Percentiles rank a stretch among this genome's conserved stretches.
These are phyloP conservation scores for Apiospora saccharicola DNA, from an alignment of 2,329 filamentous ascomycete genomes.

Conservation along the genomic window DNA sequence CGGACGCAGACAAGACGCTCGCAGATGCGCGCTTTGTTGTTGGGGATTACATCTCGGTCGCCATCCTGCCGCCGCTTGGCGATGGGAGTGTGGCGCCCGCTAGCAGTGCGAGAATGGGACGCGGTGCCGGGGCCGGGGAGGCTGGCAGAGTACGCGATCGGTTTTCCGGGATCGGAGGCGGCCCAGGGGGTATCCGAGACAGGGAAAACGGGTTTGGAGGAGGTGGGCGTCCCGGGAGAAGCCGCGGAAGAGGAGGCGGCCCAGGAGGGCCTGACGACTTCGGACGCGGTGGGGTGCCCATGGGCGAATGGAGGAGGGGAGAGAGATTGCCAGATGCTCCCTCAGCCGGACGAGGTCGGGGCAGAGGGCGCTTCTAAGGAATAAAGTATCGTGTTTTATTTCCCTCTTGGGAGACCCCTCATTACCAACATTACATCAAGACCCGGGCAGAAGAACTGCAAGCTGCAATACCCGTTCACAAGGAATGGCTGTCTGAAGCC, in stretches of 20 bases:
- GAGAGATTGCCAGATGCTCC: constrained; percentile 66
- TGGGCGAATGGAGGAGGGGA: constrained; percentile 72
- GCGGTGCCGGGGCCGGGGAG: constrained; percentile 49
- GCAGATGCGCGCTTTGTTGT: constrained; percentile 82
- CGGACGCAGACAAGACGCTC: constrained; percentile 70
- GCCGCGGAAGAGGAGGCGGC: constrained; percentile 42
- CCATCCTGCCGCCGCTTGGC: constrained; percentile 76
- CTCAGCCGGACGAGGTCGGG: constrained; percentile 44
- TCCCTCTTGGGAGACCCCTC: background rate
- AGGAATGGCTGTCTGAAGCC: background rate
- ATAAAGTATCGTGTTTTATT: background rate
- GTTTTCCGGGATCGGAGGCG: constrained; percentile 36
- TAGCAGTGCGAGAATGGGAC: constrained; percentile 55
- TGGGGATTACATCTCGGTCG: constrained; percentile 87
- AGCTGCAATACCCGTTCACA: background rate
- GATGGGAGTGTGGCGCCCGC: constrained; percentile 77
- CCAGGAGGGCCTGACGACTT: constrained; percentile 42
- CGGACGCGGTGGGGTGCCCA: constrained; percentile 52
- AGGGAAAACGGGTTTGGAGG: constrained; percentile 54
- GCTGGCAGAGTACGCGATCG: constrained; percentile 38
- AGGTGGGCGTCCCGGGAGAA: constrained; percentile 46
- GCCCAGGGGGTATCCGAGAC: constrained; percentile 30
- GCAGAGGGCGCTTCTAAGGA: constrained; percentile 38
- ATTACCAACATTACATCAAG: background rate
- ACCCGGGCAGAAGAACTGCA: background rate